A percentile compares a stretch with the other conserved stretches of the same genome.
Conservation (phyloP, 768 basidiomycete genomes). For the Lactifluus pinguis region DNA sequence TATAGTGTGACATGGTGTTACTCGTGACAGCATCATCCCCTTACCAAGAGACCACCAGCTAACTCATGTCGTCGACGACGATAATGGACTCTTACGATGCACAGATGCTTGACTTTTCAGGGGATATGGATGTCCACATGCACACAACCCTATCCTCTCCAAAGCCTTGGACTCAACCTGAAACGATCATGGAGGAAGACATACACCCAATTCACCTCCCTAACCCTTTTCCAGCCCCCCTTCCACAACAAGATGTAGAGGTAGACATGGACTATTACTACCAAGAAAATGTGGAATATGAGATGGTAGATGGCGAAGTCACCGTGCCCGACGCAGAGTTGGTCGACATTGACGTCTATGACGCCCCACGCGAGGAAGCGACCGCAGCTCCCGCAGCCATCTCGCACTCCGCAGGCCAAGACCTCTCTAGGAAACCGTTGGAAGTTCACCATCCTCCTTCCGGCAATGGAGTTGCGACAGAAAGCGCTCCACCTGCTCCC, state of each 20-base stretch:
- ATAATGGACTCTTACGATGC: constrained; percentile 20
- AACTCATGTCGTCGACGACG: constrained; percentile 16
- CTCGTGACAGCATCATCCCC: background rate
- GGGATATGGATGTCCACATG: constrained; percentile 19
- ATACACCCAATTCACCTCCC: constrained; percentile 3
- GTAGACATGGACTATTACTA: constrained; percentile 20
- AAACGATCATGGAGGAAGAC: constrained; percentile 21
- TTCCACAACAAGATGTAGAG: constrained; percentile 19
- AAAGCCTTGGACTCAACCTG: constrained; percentile 17
- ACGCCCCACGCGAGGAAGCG: constrained; percentile 15
- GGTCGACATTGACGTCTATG: constrained; percentile 18
- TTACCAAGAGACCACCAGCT: background rate
- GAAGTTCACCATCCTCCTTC: constrained; percentile 2
- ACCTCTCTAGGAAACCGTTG: background rate
- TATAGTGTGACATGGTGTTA: background rate
- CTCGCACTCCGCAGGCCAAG: constrained; percentile 2
- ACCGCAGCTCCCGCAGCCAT: background rate
- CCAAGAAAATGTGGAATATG: constrained; percentile 17
- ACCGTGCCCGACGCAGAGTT: constrained; percentile 10
- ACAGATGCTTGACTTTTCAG: constrained; percentile 19
- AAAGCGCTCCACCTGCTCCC: constrained; percentile 60
- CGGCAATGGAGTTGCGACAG: constrained; percentile 55
- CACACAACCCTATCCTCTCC: constrained; percentile 19
- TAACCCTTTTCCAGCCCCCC: constrained; percentile 3
- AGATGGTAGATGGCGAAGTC: constrained; percentile 18